phyloP scores from a whole-genome alignment of 768 basidiomycete genomes.

The Calocybe cyanea region DNA sequence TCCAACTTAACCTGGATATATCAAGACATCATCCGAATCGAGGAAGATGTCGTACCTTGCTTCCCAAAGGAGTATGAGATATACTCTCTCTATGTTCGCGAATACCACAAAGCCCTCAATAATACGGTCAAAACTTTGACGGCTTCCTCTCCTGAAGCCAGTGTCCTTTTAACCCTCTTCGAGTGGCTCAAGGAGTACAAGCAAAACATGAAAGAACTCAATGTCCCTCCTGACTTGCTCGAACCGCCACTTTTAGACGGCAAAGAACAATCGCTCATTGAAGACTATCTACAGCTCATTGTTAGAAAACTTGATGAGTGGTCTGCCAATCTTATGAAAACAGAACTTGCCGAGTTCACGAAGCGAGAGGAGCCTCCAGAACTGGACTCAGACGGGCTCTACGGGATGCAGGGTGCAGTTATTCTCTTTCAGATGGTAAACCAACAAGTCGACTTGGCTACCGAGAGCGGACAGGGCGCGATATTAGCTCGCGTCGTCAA shows the following conservation, averaged over 20 bases:
- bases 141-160: constrained; percentile 80
- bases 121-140: constrained; percentile 66
- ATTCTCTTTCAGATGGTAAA: constrained; percentile 99
- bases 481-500: constrained; percentile 89
- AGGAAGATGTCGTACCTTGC: constrained; percentile 83
- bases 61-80: constrained; percentile 95
- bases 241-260: constrained; percentile 93
- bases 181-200: constrained; percentile 97
- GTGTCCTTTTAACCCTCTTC: constrained; percentile 77
- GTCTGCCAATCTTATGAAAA: constrained; percentile 90
- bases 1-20: constrained; percentile 86
- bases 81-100: constrained; percentile 74
- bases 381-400: constrained; percentile 81
- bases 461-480: constrained; percentile 92
- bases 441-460: constrained; percentile 91
- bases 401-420: constrained; percentile 87
- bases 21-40: constrained; percentile 91
- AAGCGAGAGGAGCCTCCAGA: constrained; percentile 85
- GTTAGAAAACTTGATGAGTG: constrained; percentile 96
- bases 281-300: constrained; percentile 92
- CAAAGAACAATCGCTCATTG: constrained; percentile 89
- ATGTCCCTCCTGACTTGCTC: constrained; percentile 73
- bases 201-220: constrained; percentile 91
- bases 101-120: constrained; percentile 88
- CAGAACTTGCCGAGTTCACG: constrained; percentile 81